Conservation (phyloP, 2,329 filamentous ascomycete species). For the Myriosclerotinia duriaeana region DNA sequence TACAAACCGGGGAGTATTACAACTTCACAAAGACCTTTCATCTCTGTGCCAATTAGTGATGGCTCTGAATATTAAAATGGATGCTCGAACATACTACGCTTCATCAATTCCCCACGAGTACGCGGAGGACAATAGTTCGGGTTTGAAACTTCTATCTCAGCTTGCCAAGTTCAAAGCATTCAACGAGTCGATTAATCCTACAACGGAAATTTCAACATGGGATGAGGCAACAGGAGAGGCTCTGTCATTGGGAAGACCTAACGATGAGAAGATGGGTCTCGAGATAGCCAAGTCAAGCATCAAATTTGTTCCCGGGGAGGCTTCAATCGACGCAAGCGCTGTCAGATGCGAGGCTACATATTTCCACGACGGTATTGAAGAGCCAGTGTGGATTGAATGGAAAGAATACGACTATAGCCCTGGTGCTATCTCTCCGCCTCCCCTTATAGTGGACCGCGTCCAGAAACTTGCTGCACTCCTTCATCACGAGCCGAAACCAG, state of each 20-base stretch:
- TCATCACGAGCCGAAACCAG: constrained; percentile 49
- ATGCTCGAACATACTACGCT: constrained; percentile 33
- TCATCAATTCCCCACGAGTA: constrained; percentile 26
- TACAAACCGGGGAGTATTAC: constrained; percentile 49
- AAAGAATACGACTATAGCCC: constrained; percentile 48
- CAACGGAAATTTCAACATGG: constrained; percentile 35
- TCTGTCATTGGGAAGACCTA: constrained; percentile 43
- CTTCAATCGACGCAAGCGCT: constrained; percentile 7
- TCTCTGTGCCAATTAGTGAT: constrained; percentile 49
- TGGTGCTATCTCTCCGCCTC: constrained; percentile 42
- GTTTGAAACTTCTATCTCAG: constrained; percentile 45
- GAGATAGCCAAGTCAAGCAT: constrained; percentile 28
- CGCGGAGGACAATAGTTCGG: constrained; percentile 43
- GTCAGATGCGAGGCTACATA: constrained; percentile 46
- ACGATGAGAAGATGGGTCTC: constrained; percentile 25
- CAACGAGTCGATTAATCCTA: constrained; percentile 48
- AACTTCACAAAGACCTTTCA: constrained; percentile 49
- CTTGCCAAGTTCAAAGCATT: constrained; percentile 54
- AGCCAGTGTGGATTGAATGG: constrained; percentile 52
- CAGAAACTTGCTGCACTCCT: constrained; percentile 51
- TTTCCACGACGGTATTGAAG: constrained; percentile 40
- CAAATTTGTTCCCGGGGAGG: constrained; percentile 14
- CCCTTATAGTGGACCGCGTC: constrained; percentile 47
- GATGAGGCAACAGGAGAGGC: constrained; percentile 45
- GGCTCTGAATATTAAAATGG: constrained; percentile 47